Evolutionary conservation across 164 flowering plant genomes (phyloP), one percentile per base, ranked within the genome.

Genomic region (Cinnamomum micranthum): DNA sequence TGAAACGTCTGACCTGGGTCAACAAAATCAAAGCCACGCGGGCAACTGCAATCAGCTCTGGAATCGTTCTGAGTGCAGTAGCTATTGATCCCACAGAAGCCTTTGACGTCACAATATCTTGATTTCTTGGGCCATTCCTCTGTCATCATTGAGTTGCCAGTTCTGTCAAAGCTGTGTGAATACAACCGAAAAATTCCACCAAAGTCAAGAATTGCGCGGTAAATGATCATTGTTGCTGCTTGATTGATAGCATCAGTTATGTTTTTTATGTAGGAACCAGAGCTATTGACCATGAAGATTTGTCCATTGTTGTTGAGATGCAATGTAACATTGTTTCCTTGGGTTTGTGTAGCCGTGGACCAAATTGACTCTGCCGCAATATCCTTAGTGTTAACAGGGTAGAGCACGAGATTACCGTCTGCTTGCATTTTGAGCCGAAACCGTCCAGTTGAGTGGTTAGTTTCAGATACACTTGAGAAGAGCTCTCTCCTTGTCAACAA

Each of bases 21-120:
- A 23, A 66, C 10, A 11, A 50, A 76, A 17, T 64, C n/a, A 28
- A 62, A 76, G 19, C 70, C 65, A 22, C 28, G 74, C 50, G 66
- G 55, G 15, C 78, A 76, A 55, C 0, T 12, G 70, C 84, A 81
- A 28, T 62, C 25, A 11, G 74, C 20, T 4, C 22, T 12, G 1
- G 10, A 6, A 13, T 47, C 71, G 13, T 0, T 33, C 20, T 2
- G 1, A 0, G 64, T n/a, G 71, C 82, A 79, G 68, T 52, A 82
- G 14, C 75, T 68, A 47, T 82, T 82, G 7, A 76, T 58, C 10
- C 81, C 81, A 17, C 84, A 81, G 33, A 74, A 15, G 22, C 79
- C 80, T 23, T 71, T 74, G 3, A 72, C 74, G 0, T 15, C 20
- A 23, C 84, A 82, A 4, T 9, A 9, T 3, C 19, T 28, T 15